Conservation (phyloP, 192 early-diverging fungal genomes). For the Mortierella alpina region DNA sequence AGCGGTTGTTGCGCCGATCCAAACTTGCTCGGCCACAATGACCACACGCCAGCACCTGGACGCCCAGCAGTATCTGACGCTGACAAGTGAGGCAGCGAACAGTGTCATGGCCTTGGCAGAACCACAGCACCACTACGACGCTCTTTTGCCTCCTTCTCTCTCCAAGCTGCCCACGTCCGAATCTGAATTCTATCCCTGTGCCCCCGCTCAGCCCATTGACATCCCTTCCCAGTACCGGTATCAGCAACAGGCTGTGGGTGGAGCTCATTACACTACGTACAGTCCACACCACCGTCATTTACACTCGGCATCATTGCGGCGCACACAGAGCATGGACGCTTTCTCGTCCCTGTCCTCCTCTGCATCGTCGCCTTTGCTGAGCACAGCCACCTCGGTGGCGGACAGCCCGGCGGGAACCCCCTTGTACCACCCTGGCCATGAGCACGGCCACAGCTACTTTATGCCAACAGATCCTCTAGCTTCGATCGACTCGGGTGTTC, state of each 20-base stretch:
- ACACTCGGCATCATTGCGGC: not conserved
- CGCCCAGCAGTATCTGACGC: conserved; percentile 1
- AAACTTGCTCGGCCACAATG: too few species aligned
- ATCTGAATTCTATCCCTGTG: not conserved
- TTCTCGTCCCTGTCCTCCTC: not conserved
- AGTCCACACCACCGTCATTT: too few species aligned
- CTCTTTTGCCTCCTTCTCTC: not conserved
- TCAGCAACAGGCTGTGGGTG: not conserved
- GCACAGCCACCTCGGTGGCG: not conserved
- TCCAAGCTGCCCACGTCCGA: too few species aligned
- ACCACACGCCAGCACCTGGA: conserved; percentile 6
- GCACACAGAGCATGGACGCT: not conserved
- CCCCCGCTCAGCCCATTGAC: not conserved
- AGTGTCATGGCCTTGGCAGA: conserved; percentile 1
- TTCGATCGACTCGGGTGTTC: not conserved
- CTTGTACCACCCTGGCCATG: not conserved
- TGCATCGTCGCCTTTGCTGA: not conserved
- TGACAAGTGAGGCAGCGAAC: conserved; percentile 18
- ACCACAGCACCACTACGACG: not conserved
- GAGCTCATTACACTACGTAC: conserved; percentile 1
- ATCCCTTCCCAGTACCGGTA: not conserved
- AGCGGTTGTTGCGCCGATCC: too few species aligned
- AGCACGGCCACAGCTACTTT: not conserved
- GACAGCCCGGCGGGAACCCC: not conserved
- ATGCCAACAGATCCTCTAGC: not conserved